Evolutionary conservation across 2,329 filamentous ascomycete species (phyloP).

Genomic region (Fusarium dlaminii): DNA sequence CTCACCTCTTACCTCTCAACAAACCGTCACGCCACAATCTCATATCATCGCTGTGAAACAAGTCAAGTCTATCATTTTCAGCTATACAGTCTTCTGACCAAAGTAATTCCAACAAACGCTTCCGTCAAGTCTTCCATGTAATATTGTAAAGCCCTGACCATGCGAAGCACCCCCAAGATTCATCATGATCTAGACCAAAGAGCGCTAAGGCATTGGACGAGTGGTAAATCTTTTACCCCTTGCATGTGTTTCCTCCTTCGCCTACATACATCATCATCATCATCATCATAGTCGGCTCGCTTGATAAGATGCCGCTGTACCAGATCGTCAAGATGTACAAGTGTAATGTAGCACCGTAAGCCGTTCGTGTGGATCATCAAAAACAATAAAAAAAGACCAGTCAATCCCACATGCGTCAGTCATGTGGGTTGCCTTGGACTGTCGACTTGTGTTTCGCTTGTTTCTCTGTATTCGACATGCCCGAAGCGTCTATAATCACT

Average conservation of each 20-base stretch:
- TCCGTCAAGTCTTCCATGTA: not conserved
- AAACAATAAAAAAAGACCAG: conserved; percentile 24
- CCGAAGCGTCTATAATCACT: conserved; percentile 31
- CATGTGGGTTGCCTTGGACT: conserved; percentile 18
- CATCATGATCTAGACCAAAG: conserved; percentile 1
- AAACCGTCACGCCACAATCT: not conserved
- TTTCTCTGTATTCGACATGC: conserved; percentile 35
- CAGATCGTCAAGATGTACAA: conserved; percentile 13
- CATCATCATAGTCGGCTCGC: conserved; percentile 9
- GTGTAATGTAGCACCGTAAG: conserved; percentile 12
- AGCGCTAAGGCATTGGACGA: not conserved
- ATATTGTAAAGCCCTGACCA: not conserved
- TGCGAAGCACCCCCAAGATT: not conserved
- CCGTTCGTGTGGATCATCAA: conserved; percentile 9
- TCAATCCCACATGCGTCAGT: conserved; percentile 2
- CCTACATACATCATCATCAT: not conserved
- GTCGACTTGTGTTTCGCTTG: conserved; percentile 30
- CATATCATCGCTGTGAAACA: not conserved
- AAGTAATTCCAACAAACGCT: not conserved
- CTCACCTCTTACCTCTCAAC: not conserved
- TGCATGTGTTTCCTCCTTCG: not conserved
- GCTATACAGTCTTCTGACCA: not conserved
- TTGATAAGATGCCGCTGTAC: conserved; percentile 21
- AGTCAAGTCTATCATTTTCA: conserved; percentile 15
- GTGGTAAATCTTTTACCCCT: conserved; percentile 14